Evolutionary conservation across 768 basidiomycete genomes (phyloP).

Genomic region (Russula griseocarnosa): DNA sequence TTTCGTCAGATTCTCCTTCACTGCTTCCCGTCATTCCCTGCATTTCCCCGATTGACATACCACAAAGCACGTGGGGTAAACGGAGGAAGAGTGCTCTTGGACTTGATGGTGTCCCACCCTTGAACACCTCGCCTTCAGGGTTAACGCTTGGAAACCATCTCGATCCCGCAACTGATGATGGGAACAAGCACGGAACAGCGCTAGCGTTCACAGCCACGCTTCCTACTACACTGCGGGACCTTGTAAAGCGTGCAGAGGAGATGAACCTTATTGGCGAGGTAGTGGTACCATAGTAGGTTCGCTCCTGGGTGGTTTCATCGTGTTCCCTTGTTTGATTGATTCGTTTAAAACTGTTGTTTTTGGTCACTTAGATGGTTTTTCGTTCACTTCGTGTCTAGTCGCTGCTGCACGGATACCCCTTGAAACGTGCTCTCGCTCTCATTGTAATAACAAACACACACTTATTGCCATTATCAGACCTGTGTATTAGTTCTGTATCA

Average conservation of each 20-base stretch:
- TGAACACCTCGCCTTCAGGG: background rate
- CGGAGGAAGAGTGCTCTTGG: slow-evolving; percentile 10
- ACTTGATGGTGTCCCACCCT: slow-evolving; percentile 12
- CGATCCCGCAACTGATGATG: background rate
- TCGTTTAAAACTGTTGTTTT: background rate
- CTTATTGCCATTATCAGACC: slow-evolving; percentile 9
- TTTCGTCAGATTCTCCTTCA: slow-evolving; percentile 2
- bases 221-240: slow-evolving; percentile 20
- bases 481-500: slow-evolving; percentile 20
- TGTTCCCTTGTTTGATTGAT: slow-evolving; percentile 9
- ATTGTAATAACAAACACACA: slow-evolving; percentile 6
- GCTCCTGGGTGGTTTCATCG: background rate
- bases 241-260: slow-evolving; percentile 9
- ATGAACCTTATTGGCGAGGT: slow-evolving; percentile 13
- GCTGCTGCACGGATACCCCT: slow-evolving; percentile 7
- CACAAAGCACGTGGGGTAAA: background rate
- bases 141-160: background rate
- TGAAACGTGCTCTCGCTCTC: background rate
- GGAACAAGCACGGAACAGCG: background rate
- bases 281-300: background rate
- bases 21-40: background rate
- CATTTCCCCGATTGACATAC: background rate
- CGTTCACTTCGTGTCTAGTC: slow-evolving; percentile 8
- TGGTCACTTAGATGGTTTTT: background rate
- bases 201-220: slow-evolving; percentile 7